Evolutionary conservation across 345 rosid genomes (phyloP).

Genomic region (Dovyalis caffra): DNA sequence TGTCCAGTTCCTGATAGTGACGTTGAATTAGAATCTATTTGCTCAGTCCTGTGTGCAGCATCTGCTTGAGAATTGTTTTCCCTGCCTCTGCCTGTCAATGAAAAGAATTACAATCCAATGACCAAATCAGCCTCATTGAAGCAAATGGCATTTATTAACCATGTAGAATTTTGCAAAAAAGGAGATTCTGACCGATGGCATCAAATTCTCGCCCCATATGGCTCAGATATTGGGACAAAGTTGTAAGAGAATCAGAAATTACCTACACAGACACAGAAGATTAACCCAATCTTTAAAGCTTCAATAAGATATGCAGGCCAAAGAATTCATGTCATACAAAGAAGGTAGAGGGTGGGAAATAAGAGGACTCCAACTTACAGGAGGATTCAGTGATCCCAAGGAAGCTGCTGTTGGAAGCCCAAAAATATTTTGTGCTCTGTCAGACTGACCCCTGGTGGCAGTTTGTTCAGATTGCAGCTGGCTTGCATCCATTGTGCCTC

Average conservation of each 20-base stretch:
- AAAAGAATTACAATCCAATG: constrained; percentile 13
- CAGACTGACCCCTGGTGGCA: constrained; percentile 41
- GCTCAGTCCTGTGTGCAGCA: constrained; percentile 25
- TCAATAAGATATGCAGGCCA: constrained; percentile 2
- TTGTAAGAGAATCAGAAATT: constrained; percentile 63
- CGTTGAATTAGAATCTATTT: constrained; percentile 33
- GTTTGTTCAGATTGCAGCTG: constrained; percentile 45
- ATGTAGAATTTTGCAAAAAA: neutral
- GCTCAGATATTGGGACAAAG: constrained; percentile 59
- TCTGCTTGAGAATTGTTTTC: constrained; percentile 37
- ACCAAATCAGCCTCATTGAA: constrained; percentile 10
- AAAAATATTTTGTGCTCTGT: constrained; percentile 47
- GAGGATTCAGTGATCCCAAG: constrained; percentile 53
- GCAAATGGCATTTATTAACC: neutral
- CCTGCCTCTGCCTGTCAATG: constrained; percentile 40
- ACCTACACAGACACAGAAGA: constrained; percentile 41
- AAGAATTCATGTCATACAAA: neutral
- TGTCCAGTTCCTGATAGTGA: constrained; percentile 30
- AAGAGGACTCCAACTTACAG: constrained; percentile 41
- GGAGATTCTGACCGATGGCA: constrained; percentile 42
- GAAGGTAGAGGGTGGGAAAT: neutral
- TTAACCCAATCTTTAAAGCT: constrained; percentile 8
- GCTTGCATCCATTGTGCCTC: constrained; percentile 26
- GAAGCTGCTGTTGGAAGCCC: constrained; percentile 56
- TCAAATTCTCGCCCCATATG: constrained; percentile 48